These are phyloP conservation scores for Fusarium compactum DNA, from an alignment of 2,329 filamentous ascomycete species.

Conservation along the genomic window DNA sequence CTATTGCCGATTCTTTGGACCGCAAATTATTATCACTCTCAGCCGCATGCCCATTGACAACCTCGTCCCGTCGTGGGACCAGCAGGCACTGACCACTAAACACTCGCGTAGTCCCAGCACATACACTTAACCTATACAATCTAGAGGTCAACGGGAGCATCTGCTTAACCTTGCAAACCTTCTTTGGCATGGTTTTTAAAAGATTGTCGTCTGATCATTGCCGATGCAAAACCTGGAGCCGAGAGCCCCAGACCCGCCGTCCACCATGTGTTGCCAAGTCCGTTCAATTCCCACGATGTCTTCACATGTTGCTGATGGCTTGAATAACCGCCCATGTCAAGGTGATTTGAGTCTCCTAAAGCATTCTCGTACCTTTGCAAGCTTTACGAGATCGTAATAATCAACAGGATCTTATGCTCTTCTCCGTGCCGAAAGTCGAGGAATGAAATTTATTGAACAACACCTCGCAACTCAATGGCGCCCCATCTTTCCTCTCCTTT, in stretches of 20 bases:
- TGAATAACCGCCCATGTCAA: neutral
- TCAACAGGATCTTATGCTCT: neutral
- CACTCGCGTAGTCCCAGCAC: neutral
- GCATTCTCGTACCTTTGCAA: neutral
- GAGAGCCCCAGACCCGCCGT: slow-evolving; percentile 26
- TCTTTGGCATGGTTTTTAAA: neutral
- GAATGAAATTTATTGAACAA: neutral
- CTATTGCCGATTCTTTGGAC: slow-evolving; percentile 18
- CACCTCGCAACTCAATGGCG: neutral
- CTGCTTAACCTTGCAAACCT: neutral
- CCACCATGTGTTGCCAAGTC: slow-evolving; percentile 28
- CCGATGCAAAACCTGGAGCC: slow-evolving; percentile 21
- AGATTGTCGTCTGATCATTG: slow-evolving; percentile 3
- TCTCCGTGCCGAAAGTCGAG: neutral
- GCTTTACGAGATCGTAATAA: neutral
- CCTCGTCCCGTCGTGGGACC: neutral
- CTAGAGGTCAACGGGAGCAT: neutral
- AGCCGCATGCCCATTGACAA: slow-evolving; percentile 26
- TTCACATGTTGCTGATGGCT: neutral
- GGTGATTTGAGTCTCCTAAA: neutral
- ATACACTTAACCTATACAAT: neutral
- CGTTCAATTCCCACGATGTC: slow-evolving; percentile 21
- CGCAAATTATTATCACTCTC: slow-evolving; percentile 16
- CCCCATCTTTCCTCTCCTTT: neutral
- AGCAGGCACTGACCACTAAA: neutral